phyloP scores from a whole-genome alignment of 495 filamentous ascomycete genomes.

The Lasiosphaeria ovina region DNA sequence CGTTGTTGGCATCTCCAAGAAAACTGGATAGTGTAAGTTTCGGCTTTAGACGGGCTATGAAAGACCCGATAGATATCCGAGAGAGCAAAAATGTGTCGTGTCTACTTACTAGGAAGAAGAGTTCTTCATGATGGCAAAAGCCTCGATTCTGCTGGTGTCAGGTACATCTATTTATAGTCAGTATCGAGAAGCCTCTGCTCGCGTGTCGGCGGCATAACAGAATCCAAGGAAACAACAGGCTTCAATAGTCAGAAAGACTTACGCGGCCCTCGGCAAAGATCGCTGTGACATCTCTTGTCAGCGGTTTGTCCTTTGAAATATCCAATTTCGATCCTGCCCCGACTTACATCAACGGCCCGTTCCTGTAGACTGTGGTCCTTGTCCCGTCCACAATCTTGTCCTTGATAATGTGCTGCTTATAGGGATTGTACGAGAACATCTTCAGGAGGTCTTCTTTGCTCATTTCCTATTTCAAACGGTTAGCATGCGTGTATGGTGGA shows the following conservation, averaged over 20 bases:
- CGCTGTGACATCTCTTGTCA: slow-evolving; percentile 16
- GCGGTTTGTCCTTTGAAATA: not conserved
- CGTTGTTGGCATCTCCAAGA: slow-evolving; percentile 87
- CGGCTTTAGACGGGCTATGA: not conserved
- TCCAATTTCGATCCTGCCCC: not conserved
- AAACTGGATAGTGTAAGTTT: slow-evolving; percentile 41
- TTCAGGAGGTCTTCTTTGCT: slow-evolving; percentile 86
- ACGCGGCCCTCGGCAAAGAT: slow-evolving; percentile 58
- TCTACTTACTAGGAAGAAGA: slow-evolving; percentile 71
- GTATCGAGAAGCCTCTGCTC: slow-evolving; percentile 23
- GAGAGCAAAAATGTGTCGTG: not conserved
- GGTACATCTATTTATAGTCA: slow-evolving; percentile 60
- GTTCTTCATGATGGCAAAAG: slow-evolving; percentile 90
- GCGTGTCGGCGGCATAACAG: not conserved
- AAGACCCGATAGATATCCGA: not conserved
- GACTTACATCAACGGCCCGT: slow-evolving; percentile 43
- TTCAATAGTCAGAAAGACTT: slow-evolving; percentile 2
- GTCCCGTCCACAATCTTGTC: slow-evolving; percentile 87
- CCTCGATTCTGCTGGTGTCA: slow-evolving; percentile 86
- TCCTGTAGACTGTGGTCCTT: slow-evolving; percentile 89
- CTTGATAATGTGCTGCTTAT: slow-evolving; percentile 91
- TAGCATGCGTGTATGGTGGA: not conserved
- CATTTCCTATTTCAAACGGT: slow-evolving; percentile 47
- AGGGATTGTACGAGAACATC: slow-evolving; percentile 87
- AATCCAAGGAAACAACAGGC: not conserved